Evolutionary conservation across 345 rosid genomes (phyloP).

Genomic region (Balakata baccata): DNA sequence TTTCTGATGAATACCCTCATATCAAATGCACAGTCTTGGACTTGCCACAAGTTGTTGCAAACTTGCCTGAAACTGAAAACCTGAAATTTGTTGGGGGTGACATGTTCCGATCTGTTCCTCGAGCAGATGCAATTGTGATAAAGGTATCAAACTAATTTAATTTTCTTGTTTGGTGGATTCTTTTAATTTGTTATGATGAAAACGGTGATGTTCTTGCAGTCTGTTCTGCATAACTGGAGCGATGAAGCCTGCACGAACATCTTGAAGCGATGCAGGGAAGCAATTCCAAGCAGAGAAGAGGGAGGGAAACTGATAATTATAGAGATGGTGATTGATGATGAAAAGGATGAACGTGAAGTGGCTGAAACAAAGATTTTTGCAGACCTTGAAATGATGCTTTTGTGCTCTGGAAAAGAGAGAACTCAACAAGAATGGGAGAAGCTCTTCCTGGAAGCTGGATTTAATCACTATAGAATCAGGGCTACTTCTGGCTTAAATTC

Average conservation of each 20-base stretch:
- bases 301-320: constrained; percentile 35
- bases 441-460: constrained; percentile 26
- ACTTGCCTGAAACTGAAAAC: constrained; percentile 19
- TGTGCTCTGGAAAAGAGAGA: constrained; percentile 17
- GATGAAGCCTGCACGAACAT: constrained; percentile 24
- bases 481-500: constrained; percentile 16
- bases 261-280: constrained; percentile 25
- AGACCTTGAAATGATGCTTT: constrained; percentile 26
- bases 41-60: constrained; percentile 40
- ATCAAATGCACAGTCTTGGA: constrained; percentile 45
- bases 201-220: constrained; percentile 3
- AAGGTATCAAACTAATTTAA: constrained; percentile 28
- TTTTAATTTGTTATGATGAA: too few species aligned
- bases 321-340: constrained; percentile 28
- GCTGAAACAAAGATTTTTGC: constrained; percentile 19
- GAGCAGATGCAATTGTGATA: constrained; percentile 38
- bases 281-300: constrained; percentile 18
- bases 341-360: constrained; percentile 23
- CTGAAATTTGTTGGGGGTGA: constrained; percentile 47
- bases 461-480: constrained; percentile 17
- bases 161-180: too few species aligned
- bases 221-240: constrained; percentile 23
- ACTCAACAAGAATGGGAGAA: constrained; percentile 18
- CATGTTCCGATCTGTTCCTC: constrained; percentile 43
- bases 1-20: constrained; percentile 31